A percentile compares a stretch with the other conserved stretches of the same genome.
These are phyloP conservation scores for Penicillium paradoxum DNA, from an alignment of 495 filamentous ascomycete genomes.

Conservation along the genomic window DNA sequence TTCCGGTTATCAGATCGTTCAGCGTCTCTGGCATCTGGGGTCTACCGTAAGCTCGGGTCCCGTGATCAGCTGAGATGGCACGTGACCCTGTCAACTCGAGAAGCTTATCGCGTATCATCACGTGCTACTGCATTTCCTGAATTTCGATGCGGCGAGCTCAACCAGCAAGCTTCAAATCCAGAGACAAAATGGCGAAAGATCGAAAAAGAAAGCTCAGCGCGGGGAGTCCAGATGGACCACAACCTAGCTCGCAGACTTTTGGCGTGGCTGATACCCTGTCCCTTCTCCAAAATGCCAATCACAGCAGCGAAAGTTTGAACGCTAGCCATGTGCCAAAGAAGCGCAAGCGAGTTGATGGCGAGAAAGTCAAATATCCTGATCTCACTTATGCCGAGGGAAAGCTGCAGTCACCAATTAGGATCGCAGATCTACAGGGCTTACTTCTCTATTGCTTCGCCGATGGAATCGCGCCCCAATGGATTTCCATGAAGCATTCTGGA, in stretches of 20 bases:
- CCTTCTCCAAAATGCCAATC: constrained; percentile 22
- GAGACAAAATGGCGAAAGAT: constrained; percentile 18
- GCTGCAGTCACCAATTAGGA: constrained; percentile 68
- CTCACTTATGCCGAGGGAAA: constrained; percentile 64
- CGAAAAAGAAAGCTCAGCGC: constrained; percentile 37
- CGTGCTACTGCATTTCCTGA: constrained; percentile 5
- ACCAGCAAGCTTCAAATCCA: neutral
- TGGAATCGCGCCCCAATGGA: constrained; percentile 78
- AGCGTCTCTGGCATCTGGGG: neutral
- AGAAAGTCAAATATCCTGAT: constrained; percentile 71
- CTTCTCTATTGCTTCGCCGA: constrained; percentile 89
- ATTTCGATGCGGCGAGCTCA: neutral
- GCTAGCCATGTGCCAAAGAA: constrained; percentile 27
- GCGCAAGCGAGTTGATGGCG: constrained; percentile 37
- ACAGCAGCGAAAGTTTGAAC: constrained; percentile 20
- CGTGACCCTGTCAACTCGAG: neutral
- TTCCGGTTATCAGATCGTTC: constrained; percentile 28
- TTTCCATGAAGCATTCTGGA: constrained; percentile 69
- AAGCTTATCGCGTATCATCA: constrained; percentile 14
- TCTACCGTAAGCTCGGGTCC: neutral
- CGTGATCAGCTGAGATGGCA: neutral
- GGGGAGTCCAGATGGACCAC: constrained; percentile 19
- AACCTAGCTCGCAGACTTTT: constrained; percentile 13
- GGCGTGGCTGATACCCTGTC: constrained; percentile 34
- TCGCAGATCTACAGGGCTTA: constrained; percentile 73